Percentiles rank a stretch among this genome's conserved stretches.
These are phyloP conservation scores for Colletotrichum navitas DNA, from an alignment of 2,329 filamentous ascomycete genomes.

Conservation along the genomic window DNA sequence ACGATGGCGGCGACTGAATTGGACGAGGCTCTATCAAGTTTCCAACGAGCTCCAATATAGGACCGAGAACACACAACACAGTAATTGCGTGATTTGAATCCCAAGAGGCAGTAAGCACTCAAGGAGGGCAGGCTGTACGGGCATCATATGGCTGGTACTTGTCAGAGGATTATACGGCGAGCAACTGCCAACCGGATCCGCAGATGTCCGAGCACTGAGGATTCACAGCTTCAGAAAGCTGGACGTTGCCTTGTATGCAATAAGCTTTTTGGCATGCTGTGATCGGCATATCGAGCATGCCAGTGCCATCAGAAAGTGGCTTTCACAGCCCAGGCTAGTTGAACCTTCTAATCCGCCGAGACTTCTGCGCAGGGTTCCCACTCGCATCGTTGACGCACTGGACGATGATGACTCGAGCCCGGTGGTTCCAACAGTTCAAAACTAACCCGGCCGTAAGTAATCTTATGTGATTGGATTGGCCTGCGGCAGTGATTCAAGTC, in stretches of 20 bases:
- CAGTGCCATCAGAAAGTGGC: background rate
- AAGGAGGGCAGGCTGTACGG: background rate
- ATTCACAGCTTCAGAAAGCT: background rate
- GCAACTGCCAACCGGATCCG: background rate
- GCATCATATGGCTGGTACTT: background rate
- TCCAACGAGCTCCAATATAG: no score
- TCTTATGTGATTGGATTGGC: background rate
- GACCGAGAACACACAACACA: no score
- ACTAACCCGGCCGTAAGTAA: background rate
- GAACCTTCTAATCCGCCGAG: background rate
- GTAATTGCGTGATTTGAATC: no score
- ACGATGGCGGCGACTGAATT: no score
- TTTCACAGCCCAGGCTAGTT: no score
- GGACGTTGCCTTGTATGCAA: background rate
- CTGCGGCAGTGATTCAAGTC: conserved; percentile 9
- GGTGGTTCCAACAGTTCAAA: background rate
- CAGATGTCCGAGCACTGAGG: background rate
- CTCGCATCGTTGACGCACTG: conserved; percentile 1
- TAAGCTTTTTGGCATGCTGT: background rate
- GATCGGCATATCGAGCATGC: background rate
- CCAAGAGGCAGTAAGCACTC: background rate
- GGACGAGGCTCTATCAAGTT: no score
- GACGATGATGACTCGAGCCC: conserved; percentile 39
- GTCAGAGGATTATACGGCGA: background rate
- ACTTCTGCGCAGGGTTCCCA: conserved; percentile 44